Conservation (phyloP, 2,329 filamentous ascomycete genomes). For the Aspergillus sclerotialis region DNA sequence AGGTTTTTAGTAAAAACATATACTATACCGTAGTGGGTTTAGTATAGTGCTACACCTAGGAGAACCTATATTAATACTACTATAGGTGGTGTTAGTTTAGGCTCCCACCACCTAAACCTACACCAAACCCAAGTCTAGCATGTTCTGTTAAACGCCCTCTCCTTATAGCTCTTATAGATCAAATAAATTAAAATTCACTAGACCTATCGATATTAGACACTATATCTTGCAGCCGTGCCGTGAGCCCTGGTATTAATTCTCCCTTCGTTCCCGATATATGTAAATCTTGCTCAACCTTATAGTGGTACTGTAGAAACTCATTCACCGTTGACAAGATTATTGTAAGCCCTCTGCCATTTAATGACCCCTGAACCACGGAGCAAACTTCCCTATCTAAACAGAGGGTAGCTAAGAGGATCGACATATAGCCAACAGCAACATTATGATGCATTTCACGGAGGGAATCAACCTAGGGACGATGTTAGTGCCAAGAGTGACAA, state of each 20-base stretch:
- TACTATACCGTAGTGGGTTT: not conserved
- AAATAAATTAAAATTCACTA: too few relatives aligned
- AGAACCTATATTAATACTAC: too few relatives aligned
- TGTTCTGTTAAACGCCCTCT: not conserved
- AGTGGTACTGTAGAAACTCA: constrained; percentile 56
- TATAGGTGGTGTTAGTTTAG: too few relatives aligned
- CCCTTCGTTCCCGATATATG: constrained; percentile 37
- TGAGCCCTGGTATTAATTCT: constrained; percentile 47
- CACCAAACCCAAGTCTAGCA: too few relatives aligned
- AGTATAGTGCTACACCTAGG: too few relatives aligned
- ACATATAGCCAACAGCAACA: constrained; percentile 79
- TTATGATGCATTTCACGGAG: constrained; percentile 67
- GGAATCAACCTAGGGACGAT: constrained; percentile 40
- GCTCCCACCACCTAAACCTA: too few relatives aligned
- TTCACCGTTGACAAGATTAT: constrained; percentile 51
- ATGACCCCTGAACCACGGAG: constrained; percentile 31
- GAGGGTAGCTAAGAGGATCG: constrained; percentile 75
- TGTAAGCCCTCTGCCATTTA: constrained; percentile 43
- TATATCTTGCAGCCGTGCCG: constrained; percentile 47
- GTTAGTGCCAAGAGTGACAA: constrained; percentile 1
- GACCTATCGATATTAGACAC: constrained; percentile 36
- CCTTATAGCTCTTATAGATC: not conserved
- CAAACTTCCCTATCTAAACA: constrained; percentile 51
- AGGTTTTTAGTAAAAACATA: too few relatives aligned
- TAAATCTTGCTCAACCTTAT: constrained; percentile 48